These are phyloP conservation scores for Diaporthe caulivora DNA, from an alignment of 2,329 filamentous ascomycete genomes.

Conservation along the genomic window DNA sequence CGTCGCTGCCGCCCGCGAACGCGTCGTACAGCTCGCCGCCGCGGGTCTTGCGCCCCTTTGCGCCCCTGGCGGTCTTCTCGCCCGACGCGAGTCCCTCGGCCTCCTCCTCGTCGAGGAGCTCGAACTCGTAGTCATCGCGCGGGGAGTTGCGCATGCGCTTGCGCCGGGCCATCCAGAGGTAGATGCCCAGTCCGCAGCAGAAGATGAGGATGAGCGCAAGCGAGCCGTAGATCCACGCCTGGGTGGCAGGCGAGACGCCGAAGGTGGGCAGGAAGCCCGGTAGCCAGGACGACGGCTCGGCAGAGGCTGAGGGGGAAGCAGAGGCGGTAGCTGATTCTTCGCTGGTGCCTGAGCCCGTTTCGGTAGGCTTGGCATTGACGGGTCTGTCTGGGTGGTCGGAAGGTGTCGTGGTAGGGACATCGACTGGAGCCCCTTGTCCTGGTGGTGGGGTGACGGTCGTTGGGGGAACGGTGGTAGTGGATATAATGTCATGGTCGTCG, in stretches of 20 bases:
- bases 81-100: conserved; percentile 63
- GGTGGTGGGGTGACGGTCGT: conserved; percentile 73
- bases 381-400: conserved; percentile 76
- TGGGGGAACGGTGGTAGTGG: conserved; percentile 71
- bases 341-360: conserved; percentile 47
- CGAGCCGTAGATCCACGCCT: conserved; percentile 93
- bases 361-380: conserved; percentile 60
- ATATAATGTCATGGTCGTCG: conserved; percentile 78
- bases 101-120: conserved; percentile 89
- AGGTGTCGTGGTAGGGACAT: conserved; percentile 54
- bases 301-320: conserved; percentile 49
- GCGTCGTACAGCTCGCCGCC: conserved; percentile 97
- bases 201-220: conserved; percentile 88
- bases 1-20: conserved; percentile 87
- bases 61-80: conserved; percentile 58
- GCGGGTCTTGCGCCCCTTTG: conserved; percentile 65
- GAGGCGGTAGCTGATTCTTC: conserved; percentile 44
- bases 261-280: conserved; percentile 93
- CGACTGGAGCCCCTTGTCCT: conserved; percentile 56
- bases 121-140: conserved; percentile 92
- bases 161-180: conserved; percentile 83
- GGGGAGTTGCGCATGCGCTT: conserved; percentile 80
- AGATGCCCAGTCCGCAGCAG: conserved; percentile 82
- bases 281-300: conserved; percentile 73
- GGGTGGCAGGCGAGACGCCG: conserved; percentile 86